Evolutionary conservation across 192 early-diverging fungal genomes (phyloP), one percentile per base, ranked within the genome.

Genomic region (Rhizophagus clarus): DNA sequence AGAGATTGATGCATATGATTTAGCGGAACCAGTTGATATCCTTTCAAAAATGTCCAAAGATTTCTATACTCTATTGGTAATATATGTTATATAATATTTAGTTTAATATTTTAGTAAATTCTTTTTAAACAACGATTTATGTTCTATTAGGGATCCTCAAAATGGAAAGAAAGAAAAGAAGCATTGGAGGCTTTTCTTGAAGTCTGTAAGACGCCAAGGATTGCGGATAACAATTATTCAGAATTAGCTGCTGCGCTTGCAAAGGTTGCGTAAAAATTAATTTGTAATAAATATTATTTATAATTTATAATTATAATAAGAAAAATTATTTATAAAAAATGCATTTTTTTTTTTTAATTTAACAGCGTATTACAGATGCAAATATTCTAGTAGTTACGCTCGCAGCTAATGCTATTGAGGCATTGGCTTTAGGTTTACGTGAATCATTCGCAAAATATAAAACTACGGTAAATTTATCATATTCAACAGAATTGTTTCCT

Each of bases 91-190:
- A 28, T 9, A 0, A 67, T 32, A 17, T 67, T 67, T 14, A 8
- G 2, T 29, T n/a, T 17, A 9, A 28, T n/a, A 26, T 32, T 31
- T 24, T 4, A 31, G 11, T 11, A 67, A n/a, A 32, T 31, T 15
- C 28, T 63, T 40, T 20, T 67, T 5, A 32, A 31, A 67, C 15
- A 20, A 34, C 0, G 4, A 15, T 31, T 8, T 67, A n/a, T 24
- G 6, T 70, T 4, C 28, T 72, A 17, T 8, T 76, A 91, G 87
- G 80, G 80, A 2, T 95, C 96, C 8, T 87, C 92, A 61, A 98
- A 98, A 80, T 99, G 98, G 98, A 92, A 97, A 84, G 97, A 98
- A 81, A 89, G 98, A 81, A 97, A 97, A 79, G 97, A 98, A 78
- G 96, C 91, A 0, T 79, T 98, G 51, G 96, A 97, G 67, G 88